phyloP scores from a whole-genome alignment of 345 rosid species.

The Linum trigynum region DNA sequence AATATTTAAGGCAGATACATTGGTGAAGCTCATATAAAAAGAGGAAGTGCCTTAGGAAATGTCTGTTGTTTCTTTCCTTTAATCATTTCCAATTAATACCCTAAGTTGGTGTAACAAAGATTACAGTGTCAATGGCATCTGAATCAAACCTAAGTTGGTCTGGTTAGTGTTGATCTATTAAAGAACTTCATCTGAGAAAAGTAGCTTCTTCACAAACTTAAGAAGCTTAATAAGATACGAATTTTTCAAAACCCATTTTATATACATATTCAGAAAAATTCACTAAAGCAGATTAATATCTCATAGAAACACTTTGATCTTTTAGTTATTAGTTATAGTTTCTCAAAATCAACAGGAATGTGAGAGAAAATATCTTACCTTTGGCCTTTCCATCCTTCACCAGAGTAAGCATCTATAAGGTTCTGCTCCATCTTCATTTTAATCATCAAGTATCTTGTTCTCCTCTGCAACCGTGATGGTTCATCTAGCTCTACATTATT shows the following conservation, averaged over 20 bases:
- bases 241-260: neutral
- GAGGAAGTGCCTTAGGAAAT: neutral
- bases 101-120: neutral
- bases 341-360: neutral
- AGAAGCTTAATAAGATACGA: neutral
- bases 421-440: conserved; percentile 96
- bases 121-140: too few species aligned
- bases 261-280: neutral
- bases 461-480: conserved; percentile 74
- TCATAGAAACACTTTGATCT: too few species aligned
- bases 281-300: neutral
- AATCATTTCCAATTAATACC: neutral
- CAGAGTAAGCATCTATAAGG: conserved; percentile 90
- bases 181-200: neutral
- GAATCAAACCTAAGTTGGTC: neutral
- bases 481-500: conserved; percentile 54
- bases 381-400: conserved; percentile 99
- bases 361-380: conserved; percentile 41
- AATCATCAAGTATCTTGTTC: conserved; percentile 76
- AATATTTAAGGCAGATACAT: neutral
- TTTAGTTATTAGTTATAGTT: neutral
- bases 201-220: neutral
- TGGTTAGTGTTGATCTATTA: neutral
- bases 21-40: neutral
- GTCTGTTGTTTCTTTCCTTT: neutral